Evolutionary conservation across 257 asterid genomes (phyloP), one percentile per base, ranked within the genome.

Genomic region (Rehmannia glutinosa): DNA sequence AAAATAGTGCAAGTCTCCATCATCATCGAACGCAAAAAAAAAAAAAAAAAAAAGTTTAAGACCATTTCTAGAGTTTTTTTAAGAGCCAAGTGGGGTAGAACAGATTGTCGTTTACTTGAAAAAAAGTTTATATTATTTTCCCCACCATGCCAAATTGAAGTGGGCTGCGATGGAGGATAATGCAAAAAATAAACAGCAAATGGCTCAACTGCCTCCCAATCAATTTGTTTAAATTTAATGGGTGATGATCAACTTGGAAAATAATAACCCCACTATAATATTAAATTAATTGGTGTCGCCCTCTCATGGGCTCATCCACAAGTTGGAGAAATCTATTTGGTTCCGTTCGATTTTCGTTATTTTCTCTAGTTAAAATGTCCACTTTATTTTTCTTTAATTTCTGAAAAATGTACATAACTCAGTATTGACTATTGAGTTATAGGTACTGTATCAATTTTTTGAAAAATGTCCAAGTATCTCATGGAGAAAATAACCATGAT

Each of bases 1-100:
- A 39, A 68, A 73, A 51, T 67, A 51, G 45, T 51, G 70, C 59
- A 41, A 61, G 70, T 74, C 61, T 53, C 66, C 23, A 45, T 61
- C 75, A 38, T 16, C 59, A 60, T 51, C 69, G 47, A 72, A 41
- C n/a, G 49, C 21, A 56, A 71, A 12, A 60, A 70, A 16, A 5
- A 3, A 32, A 32, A 32, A 3, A 32, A 32, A 32, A 30, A 32
- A 32, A 32, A 8, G 8, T 32, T 69, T 25, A 11, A 13, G 47
- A 46, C 68, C 32, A 72, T 45, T 66, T 41, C 13, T 20, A 32
- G 36, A 64, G 73, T 49, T 72, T 64, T 72, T 25, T 70, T 5
- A 30, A 58, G n/a, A 20, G 19, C n/a, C 72, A 59, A 67, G 65
- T 59, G 73, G 76, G 65, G 58, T 38, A 27, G 30, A 67, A 57